phyloP scores from a whole-genome alignment of 495 filamentous ascomycete genomes.

The Aspergillus hancockii region DNA sequence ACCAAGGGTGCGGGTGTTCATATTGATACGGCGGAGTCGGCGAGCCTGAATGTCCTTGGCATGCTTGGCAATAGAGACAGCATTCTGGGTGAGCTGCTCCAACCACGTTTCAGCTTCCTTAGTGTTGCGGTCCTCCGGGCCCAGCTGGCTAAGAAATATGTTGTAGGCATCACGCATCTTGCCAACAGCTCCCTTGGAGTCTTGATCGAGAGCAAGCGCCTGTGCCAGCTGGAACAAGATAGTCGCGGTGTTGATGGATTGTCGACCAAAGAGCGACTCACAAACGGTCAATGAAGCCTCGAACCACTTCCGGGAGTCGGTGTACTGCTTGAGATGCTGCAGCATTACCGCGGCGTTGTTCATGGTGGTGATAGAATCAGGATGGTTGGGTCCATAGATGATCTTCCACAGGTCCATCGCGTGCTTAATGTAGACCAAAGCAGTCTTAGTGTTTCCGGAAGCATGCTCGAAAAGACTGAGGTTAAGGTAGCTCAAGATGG shows the following conservation, averaged over 20 bases:
- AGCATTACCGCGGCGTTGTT: constrained; percentile 99
- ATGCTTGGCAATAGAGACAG: constrained; percentile 89
- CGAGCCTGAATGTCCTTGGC: constrained; percentile 80
- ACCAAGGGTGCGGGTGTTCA: constrained; percentile 56
- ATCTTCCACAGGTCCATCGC: constrained; percentile 96
- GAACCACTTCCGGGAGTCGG: constrained; percentile 94
- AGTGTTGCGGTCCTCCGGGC: constrained; percentile 88
- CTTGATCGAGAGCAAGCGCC: constrained; percentile 87
- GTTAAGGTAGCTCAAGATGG: constrained; percentile 92
- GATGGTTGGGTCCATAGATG: constrained; percentile 90
- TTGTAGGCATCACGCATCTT: constrained; percentile 95
- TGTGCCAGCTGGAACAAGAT: constrained; percentile 97
- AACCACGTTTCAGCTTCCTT: constrained; percentile 94
- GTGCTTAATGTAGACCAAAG: constrained; percentile 83
- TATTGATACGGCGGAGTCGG: constrained; percentile 60
- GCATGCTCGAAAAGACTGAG: constrained; percentile 93
- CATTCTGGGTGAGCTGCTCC: constrained; percentile 92
- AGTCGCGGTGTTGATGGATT: constrained; percentile 90
- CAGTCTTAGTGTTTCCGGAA: constrained; percentile 79
- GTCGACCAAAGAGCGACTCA: constrained; percentile 81
- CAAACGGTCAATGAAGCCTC: constrained; percentile 86
- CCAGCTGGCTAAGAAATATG: constrained; percentile 85
- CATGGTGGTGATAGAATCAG: constrained; percentile 96
- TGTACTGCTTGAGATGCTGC: constrained; percentile 87
- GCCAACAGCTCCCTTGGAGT: constrained; percentile 83